A percentile compares a stretch with the other conserved stretches of the same genome.
Conservation (phyloP, 176 grass and related monocot genomes). For the Zea luxurians region DNA sequence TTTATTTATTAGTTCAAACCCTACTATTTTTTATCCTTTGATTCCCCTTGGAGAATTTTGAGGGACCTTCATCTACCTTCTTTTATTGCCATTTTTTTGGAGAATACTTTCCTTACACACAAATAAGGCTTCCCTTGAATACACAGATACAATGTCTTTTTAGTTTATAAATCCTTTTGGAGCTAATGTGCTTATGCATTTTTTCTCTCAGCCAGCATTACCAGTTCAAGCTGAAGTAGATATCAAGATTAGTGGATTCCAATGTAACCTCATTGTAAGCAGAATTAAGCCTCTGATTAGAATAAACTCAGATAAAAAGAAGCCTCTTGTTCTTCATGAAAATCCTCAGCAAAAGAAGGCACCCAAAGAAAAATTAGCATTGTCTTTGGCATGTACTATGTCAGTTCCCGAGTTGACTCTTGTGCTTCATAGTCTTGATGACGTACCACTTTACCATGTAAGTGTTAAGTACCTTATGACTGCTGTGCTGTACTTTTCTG, state of each 20-base stretch:
- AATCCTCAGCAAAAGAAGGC: conserved; percentile 52
- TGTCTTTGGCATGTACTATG: conserved; percentile 61
- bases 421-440: conserved; percentile 64
- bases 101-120: conserved; percentile 27
- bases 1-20: conserved; percentile 14
- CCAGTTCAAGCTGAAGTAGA: conserved; percentile 75
- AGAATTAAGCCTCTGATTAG: conserved; percentile 79
- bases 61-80: conserved; percentile 1
- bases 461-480: conserved; percentile 60
- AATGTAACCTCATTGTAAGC: conserved; percentile 74
- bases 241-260: conserved; percentile 68
- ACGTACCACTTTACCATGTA: conserved; percentile 75
- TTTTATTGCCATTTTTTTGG: conserved; percentile 20
- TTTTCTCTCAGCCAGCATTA: conserved; percentile 46
- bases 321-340: conserved; percentile 67
- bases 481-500: conserved; percentile 20
- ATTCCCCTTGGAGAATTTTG: conserved; percentile 31
- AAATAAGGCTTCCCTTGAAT: conserved; percentile 3
- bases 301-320: conserved; percentile 66
- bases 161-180: conserved; percentile 2
- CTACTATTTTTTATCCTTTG: conserved; percentile 1
- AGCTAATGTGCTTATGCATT: conserved; percentile 33
- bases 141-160: not conserved
- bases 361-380: conserved; percentile 50
- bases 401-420: conserved; percentile 72